Evolutionary conservation across 2,329 filamentous ascomycete genomes (phyloP).

Genomic region (Pseudodiploospora longispora): DNA sequence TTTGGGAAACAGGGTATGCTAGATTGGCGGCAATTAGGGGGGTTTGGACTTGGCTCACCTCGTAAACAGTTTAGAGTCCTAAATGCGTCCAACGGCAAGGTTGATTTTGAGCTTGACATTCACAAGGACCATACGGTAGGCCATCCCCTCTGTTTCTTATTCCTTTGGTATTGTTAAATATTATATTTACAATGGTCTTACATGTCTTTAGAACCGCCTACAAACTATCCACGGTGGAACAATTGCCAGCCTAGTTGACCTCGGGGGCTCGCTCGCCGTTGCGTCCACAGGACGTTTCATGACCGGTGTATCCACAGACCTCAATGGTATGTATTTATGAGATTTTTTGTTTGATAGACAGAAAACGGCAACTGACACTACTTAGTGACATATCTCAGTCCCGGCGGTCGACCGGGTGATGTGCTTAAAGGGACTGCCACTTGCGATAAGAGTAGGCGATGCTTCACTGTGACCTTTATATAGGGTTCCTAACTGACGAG

Average conservation of each 20-base stretch:
- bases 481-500: too few relatives aligned
- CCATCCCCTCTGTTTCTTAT: neutral
- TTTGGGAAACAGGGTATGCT: conserved; percentile 16
- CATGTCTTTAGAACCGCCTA: conserved; percentile 55
- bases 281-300: conserved; percentile 55
- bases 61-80: conserved; percentile 54
- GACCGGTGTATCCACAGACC: conserved; percentile 57
- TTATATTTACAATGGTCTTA: neutral
- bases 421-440: conserved; percentile 46
- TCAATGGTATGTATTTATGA: conserved; percentile 42
- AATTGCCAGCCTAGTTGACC: conserved; percentile 65
- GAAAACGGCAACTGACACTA: conserved; percentile 1
- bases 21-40: neutral
- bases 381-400: conserved; percentile 54
- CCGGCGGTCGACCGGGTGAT: conserved; percentile 50
- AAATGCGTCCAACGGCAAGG: conserved; percentile 54
- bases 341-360: too few relatives aligned
- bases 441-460: conserved; percentile 52
- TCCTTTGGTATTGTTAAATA: neutral
- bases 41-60: neutral
- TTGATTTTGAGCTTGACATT: conserved; percentile 71
- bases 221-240: conserved; percentile 72
- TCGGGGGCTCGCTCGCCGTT: conserved; percentile 57
- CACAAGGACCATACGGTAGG: conserved; percentile 65
- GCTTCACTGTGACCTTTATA: too few relatives aligned